Evolutionary conservation across 371 early-diverging fungal genomes (phyloP), one percentile per base, ranked within the genome.

Genomic region (Vairimorpha apis): DNA sequence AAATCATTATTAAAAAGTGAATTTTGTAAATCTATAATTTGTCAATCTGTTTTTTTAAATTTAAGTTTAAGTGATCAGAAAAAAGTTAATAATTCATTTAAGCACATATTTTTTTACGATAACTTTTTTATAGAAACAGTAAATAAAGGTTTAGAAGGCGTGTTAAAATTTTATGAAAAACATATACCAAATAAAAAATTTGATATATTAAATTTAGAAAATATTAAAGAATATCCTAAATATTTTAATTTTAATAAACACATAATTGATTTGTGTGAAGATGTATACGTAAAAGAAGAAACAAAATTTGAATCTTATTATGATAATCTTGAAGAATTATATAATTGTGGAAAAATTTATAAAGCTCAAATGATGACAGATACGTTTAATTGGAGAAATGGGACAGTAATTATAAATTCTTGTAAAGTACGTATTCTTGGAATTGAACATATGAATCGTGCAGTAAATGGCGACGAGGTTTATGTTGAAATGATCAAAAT

Each of bases 391-490:
- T 69, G 67, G 49, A 59, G 53, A 5, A 62, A 58, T 21, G 76
- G 76, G 13, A 59, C 47, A 37, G 65, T 76, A 5, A n/a, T 59
- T 37, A 27, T 32, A 14, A 55, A 65, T 23, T 25, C 59, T 37
- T 55, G 44, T 27, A 27, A 55, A 35, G 38, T 71, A 45, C 25
- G 53, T 37, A 65, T 76, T 10, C n/a, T 60, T 41, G 68, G 68
- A 10, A 68, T 60, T 27, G 62, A 33, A 49, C 63, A 78, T 49
- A 71, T 80, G 63, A 80, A 77, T 64, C 64, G 78, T 29, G 74
- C 73, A 12, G 35, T 78, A 23, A 53, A 72, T 69, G 78, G 78
- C 43, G 81, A 80, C 41, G 68, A 72, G 44, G 77, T 80, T 13
- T 77, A 70, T 70, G 45, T 77, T 12, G 62, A 70, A 29, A 38